phyloP scores from a whole-genome alignment of 208 protist genomes.

The Endotrypanum monterogeii region DNA sequence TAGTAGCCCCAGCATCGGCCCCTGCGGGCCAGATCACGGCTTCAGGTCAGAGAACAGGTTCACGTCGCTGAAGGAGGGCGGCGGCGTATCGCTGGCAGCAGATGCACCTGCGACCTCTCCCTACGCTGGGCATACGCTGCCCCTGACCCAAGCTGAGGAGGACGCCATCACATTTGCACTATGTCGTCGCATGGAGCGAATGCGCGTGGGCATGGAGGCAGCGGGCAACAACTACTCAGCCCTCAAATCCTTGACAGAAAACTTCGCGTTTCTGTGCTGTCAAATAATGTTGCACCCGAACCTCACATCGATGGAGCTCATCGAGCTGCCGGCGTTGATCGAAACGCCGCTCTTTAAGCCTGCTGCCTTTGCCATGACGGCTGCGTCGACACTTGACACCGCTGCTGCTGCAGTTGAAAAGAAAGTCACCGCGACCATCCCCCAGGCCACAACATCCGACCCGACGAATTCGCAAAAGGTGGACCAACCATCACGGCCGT shows the following conservation, averaged over 20 bases:
- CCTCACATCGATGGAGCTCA: slow-evolving; percentile 41
- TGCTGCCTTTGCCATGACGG: slow-evolving; percentile 16
- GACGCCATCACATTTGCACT: slow-evolving; percentile 50
- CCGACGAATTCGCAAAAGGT: neutral
- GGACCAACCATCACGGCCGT: neutral
- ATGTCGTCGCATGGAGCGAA: slow-evolving; percentile 46
- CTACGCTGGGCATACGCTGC: neutral
- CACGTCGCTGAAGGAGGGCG: neutral
- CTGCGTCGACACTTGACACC: slow-evolving; percentile 9
- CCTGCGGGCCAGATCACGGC: neutral
- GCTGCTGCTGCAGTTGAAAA: neutral
- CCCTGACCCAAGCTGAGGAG: slow-evolving; percentile 38
- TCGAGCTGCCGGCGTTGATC: slow-evolving; percentile 37
- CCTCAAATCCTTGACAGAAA: slow-evolving; percentile 83
- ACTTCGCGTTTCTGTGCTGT: slow-evolving; percentile 83
- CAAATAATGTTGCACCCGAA: slow-evolving; percentile 59
- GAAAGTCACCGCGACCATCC: neutral
- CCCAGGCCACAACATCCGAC: neutral
- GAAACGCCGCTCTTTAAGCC: slow-evolving; percentile 30
- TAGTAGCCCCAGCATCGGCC: neutral
- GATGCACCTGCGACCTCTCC: neutral
- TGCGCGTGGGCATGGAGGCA: slow-evolving; percentile 44
- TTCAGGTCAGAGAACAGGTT: neutral
- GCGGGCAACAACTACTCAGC: slow-evolving; percentile 82
- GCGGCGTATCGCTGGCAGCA: neutral